Evolutionary conservation across 257 asterid genomes (phyloP), one percentile per base, ranked within the genome.

Genomic region (Asclepias syriaca): DNA sequence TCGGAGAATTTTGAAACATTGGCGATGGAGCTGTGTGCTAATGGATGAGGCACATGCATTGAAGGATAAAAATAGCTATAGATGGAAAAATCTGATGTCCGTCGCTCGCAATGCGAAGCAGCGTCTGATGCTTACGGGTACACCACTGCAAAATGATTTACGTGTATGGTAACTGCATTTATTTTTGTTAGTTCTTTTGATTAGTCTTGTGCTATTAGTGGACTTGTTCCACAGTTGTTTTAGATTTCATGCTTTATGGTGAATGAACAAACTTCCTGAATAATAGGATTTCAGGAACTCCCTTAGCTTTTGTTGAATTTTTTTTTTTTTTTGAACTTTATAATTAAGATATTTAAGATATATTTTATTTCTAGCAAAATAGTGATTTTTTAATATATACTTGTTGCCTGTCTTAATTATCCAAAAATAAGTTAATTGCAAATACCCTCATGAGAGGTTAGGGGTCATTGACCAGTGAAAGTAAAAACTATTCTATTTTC

Each of bases 41-140:
- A 89, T 94, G 99, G 99, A 94, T 78, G 99, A 94, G 83, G 99
- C 99, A 78, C 99, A 94, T 85, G 99, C 99, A 69, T 84, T 94
- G 83, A 94, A 94, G 87, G 97, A 94, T 82, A 94, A 86, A 84
- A 88, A 73, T 82, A 94, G 98, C 81, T 94, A 84, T 86, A 85
- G 99, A 78, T 94, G 99, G 99, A 94, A 94, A 86, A 91, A 94
- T 75, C 79, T 94, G 75, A 94, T 88, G 99, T 88, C 97, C 55
- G 95, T 94, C 69, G 91, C 99, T 83, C 85, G 87, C 72, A 84
- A 78, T 78, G 96, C 98, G 57, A 85, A 77, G 73, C 99, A 94
- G 74, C 99, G 99, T 53, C 78, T 91, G 80, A 91, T 94, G 97
- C 97, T 94, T 80, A 94, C 99, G 15, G 99, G 99, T 79, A 94